Conservation (phyloP, 352 stramenopile genomes). For the Phytopythium litorale region DNA sequence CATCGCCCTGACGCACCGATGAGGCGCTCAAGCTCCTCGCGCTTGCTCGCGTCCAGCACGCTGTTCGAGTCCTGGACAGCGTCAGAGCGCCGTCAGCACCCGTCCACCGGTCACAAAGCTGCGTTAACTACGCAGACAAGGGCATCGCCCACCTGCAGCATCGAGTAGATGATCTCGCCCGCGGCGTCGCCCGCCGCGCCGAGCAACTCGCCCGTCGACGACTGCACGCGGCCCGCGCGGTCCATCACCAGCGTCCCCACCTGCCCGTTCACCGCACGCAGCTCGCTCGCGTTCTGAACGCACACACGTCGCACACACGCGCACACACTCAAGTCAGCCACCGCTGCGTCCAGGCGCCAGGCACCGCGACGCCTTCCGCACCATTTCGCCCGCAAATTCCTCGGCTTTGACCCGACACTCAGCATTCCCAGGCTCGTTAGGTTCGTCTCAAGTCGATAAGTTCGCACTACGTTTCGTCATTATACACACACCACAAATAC, state of each 20-base stretch:
- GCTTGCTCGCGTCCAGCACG: conserved; percentile 46
- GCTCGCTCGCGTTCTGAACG: conserved; percentile 42
- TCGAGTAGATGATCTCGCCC: conserved; percentile 58
- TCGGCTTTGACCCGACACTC: too few relatives aligned
- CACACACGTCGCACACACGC: not conserved
- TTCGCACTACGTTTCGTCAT: too few relatives aligned
- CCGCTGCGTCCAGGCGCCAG: not conserved
- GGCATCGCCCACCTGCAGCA: conserved; percentile 37
- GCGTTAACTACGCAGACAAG: not conserved
- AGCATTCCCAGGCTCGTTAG: too few relatives aligned
- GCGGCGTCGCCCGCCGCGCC: conserved; percentile 45
- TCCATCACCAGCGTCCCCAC: conserved; percentile 61
- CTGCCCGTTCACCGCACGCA: conserved; percentile 47
- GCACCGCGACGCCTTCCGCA: not conserved
- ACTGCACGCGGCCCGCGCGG: conserved; percentile 55
- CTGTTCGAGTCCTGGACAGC: conserved; percentile 46
- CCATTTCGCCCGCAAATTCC: not conserved
- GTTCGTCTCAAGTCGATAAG: too few relatives aligned
- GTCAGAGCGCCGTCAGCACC: not conserved
- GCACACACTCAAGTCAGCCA: not conserved
- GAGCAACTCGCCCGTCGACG: conserved; percentile 53
- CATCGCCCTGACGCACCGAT: conserved; percentile 29
- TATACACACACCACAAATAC: too few relatives aligned
- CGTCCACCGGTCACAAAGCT: not conserved
- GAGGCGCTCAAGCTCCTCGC: conserved; percentile 61